Conservation (phyloP, 2,329 filamentous ascomycete species). For the Aspergillus aculeatus region DNA sequence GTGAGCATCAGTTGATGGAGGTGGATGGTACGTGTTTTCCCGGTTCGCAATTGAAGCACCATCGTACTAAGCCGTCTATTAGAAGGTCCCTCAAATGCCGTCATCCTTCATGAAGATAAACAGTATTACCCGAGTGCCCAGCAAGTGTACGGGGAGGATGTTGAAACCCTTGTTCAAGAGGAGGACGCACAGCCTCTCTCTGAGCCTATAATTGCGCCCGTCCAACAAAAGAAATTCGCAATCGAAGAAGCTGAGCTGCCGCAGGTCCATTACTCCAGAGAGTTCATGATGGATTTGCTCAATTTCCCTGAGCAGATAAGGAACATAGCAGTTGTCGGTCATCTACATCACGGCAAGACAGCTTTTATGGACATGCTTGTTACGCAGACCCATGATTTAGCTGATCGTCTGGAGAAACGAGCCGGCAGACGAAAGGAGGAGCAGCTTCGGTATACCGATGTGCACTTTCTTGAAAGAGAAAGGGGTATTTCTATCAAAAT, state of each 20-base stretch:
- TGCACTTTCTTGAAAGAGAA: conserved; percentile 84
- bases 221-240: conserved; percentile 94
- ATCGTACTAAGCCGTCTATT: conserved; percentile 44
- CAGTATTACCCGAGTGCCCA: conserved; percentile 98
- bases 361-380: conserved; percentile 98
- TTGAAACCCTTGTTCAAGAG: conserved; percentile 94
- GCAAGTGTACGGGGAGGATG: conserved; percentile 90
- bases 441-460: conserved; percentile 91
- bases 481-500: conserved; percentile 89
- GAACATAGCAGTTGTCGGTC: conserved; percentile 87
- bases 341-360: conserved; percentile 96
- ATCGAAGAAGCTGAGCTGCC: conserved; percentile 90
- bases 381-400: conserved; percentile 87
- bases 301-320: conserved; percentile 92
- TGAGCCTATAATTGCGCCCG: conserved; percentile 88
- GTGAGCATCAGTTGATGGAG: conserved; percentile 88
- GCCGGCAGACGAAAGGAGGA: conserved; percentile 80
- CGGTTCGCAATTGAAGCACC: background rate
- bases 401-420: conserved; percentile 73
- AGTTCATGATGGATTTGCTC: conserved; percentile 94
- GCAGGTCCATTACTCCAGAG: conserved; percentile 79
- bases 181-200: conserved; percentile 92
- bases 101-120: conserved; percentile 98
- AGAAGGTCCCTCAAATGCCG: conserved; percentile 88
- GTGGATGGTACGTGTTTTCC: conserved; percentile 64